A percentile compares a stretch with the other conserved stretches of the same genome.
Conservation (phyloP, 768 basidiomycete species). For the Trametes cinnabarina region DNA sequence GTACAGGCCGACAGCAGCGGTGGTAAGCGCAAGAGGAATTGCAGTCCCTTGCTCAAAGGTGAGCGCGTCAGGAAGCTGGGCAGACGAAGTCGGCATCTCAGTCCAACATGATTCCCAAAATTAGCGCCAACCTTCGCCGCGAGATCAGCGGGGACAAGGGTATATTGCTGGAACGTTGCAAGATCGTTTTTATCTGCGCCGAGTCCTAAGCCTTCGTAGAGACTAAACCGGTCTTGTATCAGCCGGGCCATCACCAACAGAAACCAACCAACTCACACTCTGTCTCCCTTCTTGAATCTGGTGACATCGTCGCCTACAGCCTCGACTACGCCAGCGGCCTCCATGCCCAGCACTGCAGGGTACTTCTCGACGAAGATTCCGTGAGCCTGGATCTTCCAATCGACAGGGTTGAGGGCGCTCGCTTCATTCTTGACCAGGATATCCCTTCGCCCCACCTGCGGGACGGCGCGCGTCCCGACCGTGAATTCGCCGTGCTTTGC, state of each 20-base stretch:
- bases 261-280: slow-evolving; percentile 22
- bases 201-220: too few species aligned
- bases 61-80: slow-evolving; percentile 11
- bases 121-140: too few species aligned
- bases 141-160: too few species aligned
- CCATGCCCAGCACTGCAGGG: slow-evolving; percentile 15
- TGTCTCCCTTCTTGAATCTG: slow-evolving; percentile 32
- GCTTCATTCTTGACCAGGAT: slow-evolving; percentile 27
- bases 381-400: not conserved
- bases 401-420: too few species aligned
- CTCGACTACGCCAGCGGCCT: not conserved
- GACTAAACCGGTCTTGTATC: too few species aligned
- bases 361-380: not conserved
- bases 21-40: slow-evolving; percentile 11
- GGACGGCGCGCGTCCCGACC: slow-evolving; percentile 17
- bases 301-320: slow-evolving; percentile 34
- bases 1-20: slow-evolving; percentile 16
- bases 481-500: slow-evolving; percentile 11
- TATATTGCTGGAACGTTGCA: too few species aligned
- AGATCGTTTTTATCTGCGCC: too few species aligned
- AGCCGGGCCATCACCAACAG: too few species aligned
- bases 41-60: slow-evolving; percentile 14
- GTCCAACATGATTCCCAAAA: too few species aligned
- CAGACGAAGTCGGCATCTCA: too few species aligned
- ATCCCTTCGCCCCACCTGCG: slow-evolving; percentile 38